Evolutionary conservation across 495 filamentous ascomycete species (phyloP).

Genomic region (Lasiosphaeria ovina): DNA sequence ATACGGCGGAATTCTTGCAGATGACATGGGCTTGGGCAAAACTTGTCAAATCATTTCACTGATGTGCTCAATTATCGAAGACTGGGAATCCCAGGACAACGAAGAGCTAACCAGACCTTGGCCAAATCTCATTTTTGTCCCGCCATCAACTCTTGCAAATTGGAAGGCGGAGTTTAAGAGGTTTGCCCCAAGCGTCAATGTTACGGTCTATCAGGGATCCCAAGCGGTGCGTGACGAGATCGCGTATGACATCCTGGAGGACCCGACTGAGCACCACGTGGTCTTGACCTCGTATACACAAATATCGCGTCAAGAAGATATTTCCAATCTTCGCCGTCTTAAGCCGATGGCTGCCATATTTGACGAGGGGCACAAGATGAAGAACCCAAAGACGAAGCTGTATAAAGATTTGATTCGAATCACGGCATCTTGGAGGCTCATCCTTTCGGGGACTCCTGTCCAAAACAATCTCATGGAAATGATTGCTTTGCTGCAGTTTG

Average conservation of each 20-base stretch:
- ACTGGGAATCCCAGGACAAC: slow-evolving; percentile 19
- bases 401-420: slow-evolving; percentile 82
- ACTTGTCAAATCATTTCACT: slow-evolving; percentile 96
- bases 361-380: slow-evolving; percentile 90
- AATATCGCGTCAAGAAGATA: slow-evolving; percentile 39
- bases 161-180: slow-evolving; percentile 88
- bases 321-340: slow-evolving; percentile 36
- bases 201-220: slow-evolving; percentile 79
- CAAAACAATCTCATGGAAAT: slow-evolving; percentile 96
- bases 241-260: slow-evolving; percentile 61
- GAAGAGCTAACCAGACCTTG: slow-evolving; percentile 53
- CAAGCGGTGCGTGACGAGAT: slow-evolving; percentile 63
- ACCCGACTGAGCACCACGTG: slow-evolving; percentile 69
- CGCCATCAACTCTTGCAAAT: slow-evolving; percentile 89
- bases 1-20: slow-evolving; percentile 84
- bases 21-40: slow-evolving; percentile 98
- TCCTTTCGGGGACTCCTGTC: slow-evolving; percentile 89
- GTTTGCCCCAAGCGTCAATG: slow-evolving; percentile 73
- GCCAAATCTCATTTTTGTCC: slow-evolving; percentile 86
- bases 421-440: slow-evolving; percentile 69
- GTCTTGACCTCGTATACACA: slow-evolving; percentile 82
- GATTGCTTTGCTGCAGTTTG: slow-evolving; percentile 82
- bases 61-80: slow-evolving; percentile 75
- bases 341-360: slow-evolving; percentile 70
- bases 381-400: slow-evolving; percentile 75